These are phyloP conservation scores for Fraxinus americana DNA, from an alignment of 257 asterid genomes.

Conservation along the genomic window DNA sequence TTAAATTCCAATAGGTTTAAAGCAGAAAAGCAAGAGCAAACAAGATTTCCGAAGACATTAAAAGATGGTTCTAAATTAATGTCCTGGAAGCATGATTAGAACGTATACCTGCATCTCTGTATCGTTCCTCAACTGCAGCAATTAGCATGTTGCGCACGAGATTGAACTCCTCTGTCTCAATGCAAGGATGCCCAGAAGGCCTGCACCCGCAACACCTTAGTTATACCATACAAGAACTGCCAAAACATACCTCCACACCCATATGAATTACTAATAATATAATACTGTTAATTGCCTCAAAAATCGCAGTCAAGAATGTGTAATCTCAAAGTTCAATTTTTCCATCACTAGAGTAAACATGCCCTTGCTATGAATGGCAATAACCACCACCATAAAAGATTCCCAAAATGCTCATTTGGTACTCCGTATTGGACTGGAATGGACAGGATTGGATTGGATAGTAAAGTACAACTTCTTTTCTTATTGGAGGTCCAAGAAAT, in stretches of 20 bases:
- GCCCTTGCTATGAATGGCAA: background rate
- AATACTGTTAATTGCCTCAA: background rate
- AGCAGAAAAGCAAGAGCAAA: background rate
- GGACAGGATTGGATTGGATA: background rate
- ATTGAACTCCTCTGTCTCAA: conserved; percentile 54
- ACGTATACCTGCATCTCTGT: conserved; percentile 49
- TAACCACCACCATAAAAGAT: background rate
- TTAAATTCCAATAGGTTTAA: too few species aligned
- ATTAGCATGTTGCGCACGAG: conserved; percentile 56
- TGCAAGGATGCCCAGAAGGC: conserved; percentile 49
- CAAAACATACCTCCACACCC: background rate
- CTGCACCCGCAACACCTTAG: conserved; percentile 26
- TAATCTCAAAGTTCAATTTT: background rate
- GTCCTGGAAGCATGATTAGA: background rate
- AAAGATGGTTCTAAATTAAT: background rate
- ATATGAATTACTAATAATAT: background rate
- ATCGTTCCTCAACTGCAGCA: conserved; percentile 63
- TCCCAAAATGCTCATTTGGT: background rate
- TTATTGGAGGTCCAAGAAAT: background rate
- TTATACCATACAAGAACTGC: background rate
- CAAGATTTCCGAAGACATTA: background rate
- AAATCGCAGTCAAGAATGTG: background rate
- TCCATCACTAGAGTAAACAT: background rate
- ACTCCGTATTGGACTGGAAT: background rate
- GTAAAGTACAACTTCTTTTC: background rate